Evolutionary conservation across 805 yeast species (phyloP).

Genomic region (Pichia heedii): DNA sequence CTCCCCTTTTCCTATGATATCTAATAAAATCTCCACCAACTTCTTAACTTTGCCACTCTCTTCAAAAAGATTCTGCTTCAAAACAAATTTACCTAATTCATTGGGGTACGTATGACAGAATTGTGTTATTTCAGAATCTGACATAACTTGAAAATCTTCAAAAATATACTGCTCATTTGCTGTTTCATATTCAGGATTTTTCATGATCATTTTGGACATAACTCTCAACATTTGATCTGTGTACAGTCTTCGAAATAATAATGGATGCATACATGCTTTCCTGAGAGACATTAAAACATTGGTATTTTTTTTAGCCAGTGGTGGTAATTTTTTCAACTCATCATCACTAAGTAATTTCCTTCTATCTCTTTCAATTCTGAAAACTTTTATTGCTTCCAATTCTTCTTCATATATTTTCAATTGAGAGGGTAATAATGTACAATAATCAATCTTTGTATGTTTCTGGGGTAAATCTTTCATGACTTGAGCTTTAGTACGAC

Average conservation of each 20-base stretch:
- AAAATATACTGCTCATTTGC: slow-evolving; percentile 71
- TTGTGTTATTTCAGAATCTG: slow-evolving; percentile 77
- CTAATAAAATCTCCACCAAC: slow-evolving; percentile 48
- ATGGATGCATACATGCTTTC: slow-evolving; percentile 89
- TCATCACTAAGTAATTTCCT: slow-evolving; percentile 28
- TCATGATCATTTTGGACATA: slow-evolving; percentile 76
- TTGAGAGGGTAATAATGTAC: slow-evolving; percentile 55
- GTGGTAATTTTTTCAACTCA: slow-evolving; percentile 28
- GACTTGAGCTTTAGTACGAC: slow-evolving; percentile 90
- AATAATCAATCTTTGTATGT: slow-evolving; percentile 50
- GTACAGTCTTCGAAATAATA: slow-evolving; percentile 64
- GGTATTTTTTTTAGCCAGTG: slow-evolving; percentile 23
- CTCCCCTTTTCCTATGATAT: slow-evolving; percentile 45
- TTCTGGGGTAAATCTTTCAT: slow-evolving; percentile 82
- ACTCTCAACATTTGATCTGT: slow-evolving; percentile 42
- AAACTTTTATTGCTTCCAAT: slow-evolving; percentile 35
- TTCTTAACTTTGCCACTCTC: slow-evolving; percentile 68
- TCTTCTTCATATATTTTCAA: slow-evolving; percentile 51
- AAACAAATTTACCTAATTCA: slow-evolving; percentile 44
- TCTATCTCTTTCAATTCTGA: slow-evolving; percentile 35
- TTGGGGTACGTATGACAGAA: slow-evolving; percentile 66
- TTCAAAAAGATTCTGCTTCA: slow-evolving; percentile 43
- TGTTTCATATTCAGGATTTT: slow-evolving; percentile 64
- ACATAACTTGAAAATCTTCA: slow-evolving; percentile 95
- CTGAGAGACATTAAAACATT: slow-evolving; percentile 83